Conservation (phyloP, 108 stramenopile genomes). For the Nannochloropsis granulata region DNA sequence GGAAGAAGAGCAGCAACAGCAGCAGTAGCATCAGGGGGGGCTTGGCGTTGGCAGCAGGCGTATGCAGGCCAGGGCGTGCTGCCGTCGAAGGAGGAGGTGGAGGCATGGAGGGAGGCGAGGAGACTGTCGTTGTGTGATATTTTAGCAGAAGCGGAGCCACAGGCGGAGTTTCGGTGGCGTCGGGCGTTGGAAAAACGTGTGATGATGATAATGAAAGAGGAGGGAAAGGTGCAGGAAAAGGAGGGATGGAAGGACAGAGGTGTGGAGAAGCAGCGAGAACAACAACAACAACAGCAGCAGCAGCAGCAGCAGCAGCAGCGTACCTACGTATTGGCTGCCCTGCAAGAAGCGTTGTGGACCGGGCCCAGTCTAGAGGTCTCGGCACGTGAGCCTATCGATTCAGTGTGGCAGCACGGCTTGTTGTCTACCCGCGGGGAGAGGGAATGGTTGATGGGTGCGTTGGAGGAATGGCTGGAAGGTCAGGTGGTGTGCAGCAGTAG, state of each 20-base stretch:
- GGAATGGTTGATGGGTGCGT: neutral
- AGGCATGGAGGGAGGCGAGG: constrained; percentile 4
- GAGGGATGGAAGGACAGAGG: too few relatives aligned
- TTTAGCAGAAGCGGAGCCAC: constrained; percentile 10
- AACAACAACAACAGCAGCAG: too few relatives aligned
- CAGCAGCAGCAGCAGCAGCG: neutral
- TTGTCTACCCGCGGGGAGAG: neutral
- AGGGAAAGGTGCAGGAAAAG: too few relatives aligned
- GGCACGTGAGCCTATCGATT: neutral
- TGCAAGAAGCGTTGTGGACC: neutral
- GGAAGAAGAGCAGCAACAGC: neutral
- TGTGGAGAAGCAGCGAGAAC: too few relatives aligned
- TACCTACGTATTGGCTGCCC: neutral
- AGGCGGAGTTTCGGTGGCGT: constrained; percentile 16
- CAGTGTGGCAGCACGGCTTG: neutral
- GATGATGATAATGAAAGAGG: neutral
- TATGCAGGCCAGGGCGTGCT: neutral
- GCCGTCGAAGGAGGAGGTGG: neutral
- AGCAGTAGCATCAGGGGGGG: neutral
- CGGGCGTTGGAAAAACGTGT: constrained; percentile 7
- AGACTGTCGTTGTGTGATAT: constrained; percentile 20
- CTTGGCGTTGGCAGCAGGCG: constrained; percentile 13
- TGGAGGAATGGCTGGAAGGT: neutral
- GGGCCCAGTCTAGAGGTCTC: neutral
- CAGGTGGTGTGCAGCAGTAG: neutral